Evolutionary conservation across 2,329 filamentous ascomycete species (phyloP).

Genomic region (Exophiala lecanii-corni): DNA sequence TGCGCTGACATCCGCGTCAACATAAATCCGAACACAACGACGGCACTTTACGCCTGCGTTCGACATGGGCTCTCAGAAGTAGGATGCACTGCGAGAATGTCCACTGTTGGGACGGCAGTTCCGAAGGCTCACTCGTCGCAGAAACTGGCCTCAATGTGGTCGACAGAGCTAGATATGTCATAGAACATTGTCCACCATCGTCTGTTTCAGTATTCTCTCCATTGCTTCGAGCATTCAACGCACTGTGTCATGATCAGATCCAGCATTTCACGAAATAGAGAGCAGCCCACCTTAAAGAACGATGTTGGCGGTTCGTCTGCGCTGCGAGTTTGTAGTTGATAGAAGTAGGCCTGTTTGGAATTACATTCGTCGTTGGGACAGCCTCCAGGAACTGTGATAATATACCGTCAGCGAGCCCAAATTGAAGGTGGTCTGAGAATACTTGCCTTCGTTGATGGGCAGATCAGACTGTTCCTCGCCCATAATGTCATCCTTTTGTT

Average conservation of each 20-base stretch:
- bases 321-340: conserved; percentile 94
- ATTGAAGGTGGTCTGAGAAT: neutral
- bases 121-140: too few relatives aligned
- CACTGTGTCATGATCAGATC: conserved; percentile 36
- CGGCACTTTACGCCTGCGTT: too few relatives aligned
- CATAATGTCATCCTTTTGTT: conserved; percentile 85
- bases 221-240: conserved; percentile 42
- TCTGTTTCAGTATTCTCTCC: conserved; percentile 49
- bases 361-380: conserved; percentile 78
- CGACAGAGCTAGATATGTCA: too few relatives aligned
- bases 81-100: too few relatives aligned
- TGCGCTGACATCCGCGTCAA: too few relatives aligned
- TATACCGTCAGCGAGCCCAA: neutral
- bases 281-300: conserved; percentile 70
- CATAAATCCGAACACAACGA: too few relatives aligned
- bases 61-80: too few relatives aligned
- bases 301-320: conserved; percentile 98
- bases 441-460: conserved; percentile 25
- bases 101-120: too few relatives aligned
- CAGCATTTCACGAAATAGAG: conserved; percentile 14
- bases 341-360: conserved; percentile 83
- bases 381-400: conserved; percentile 29
- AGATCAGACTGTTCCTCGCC: conserved; percentile 44
- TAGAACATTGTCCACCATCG: too few relatives aligned
- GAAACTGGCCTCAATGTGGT: too few relatives aligned